These are phyloP conservation scores for Pseudogymnoascus sp. DNA, from an alignment of 2,329 filamentous ascomycete genomes.

Conservation along the genomic window DNA sequence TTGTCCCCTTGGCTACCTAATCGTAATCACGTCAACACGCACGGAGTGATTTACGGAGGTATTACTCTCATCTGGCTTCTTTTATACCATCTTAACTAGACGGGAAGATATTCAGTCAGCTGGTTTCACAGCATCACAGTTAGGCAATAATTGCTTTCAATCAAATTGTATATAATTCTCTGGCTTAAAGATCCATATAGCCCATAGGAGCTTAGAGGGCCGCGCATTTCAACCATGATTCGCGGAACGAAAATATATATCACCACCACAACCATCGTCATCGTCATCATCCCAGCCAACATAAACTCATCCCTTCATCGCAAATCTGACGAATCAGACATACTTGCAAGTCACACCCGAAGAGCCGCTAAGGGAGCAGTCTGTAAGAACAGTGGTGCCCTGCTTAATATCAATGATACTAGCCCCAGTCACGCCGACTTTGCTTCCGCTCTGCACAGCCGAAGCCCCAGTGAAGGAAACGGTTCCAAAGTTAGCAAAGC, in stretches of 20 bases:
- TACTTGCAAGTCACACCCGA: conserved; percentile 18
- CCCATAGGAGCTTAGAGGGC: neutral
- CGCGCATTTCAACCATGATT: neutral
- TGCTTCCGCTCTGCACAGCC: conserved; percentile 28
- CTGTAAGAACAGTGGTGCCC: conserved; percentile 27
- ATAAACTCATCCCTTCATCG: neutral
- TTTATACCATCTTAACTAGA: neutral
- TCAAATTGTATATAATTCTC: neutral
- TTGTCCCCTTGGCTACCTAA: too few species aligned
- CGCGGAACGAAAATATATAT: neutral
- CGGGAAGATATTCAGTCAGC: neutral
- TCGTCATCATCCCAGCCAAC: neutral
- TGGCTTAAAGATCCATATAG: neutral
- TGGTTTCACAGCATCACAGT: neutral
- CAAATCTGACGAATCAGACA: conserved; percentile 16
- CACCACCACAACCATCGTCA: neutral
- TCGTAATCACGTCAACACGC: too few species aligned
- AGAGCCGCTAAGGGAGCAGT: conserved; percentile 12
- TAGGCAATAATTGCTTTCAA: neutral
- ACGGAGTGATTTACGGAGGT: neutral
- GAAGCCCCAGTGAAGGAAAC: conserved; percentile 38
- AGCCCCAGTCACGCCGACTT: conserved; percentile 28
- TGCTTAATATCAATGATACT: conserved; percentile 39
- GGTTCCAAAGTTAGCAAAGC: conserved; percentile 41
- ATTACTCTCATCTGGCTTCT: neutral